Conservation (phyloP, 2,329 filamentous ascomycete species). For the Curvularia sp. region DNA sequence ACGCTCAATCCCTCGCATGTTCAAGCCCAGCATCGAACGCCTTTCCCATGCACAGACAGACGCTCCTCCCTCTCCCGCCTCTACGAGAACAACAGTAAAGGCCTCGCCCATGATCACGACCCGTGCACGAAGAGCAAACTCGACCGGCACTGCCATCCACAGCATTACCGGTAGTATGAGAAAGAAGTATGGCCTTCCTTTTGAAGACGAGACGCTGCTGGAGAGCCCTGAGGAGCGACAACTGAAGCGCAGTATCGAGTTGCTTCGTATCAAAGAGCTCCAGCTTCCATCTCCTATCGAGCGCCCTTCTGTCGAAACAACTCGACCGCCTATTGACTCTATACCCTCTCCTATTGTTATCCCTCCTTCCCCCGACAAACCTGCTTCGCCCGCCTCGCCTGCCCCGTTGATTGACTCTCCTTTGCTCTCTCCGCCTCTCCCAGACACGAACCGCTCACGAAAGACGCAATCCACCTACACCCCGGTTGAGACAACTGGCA, state of each 20-base stretch:
- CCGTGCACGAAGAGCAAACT: constrained; percentile 44
- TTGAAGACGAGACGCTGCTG: constrained; percentile 36
- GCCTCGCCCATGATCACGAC: constrained; percentile 34
- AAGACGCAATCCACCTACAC: constrained; percentile 15
- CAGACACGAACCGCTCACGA: neutral
- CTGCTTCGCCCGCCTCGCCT: constrained; percentile 10
- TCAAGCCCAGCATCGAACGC: constrained; percentile 35
- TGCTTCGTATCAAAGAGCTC: constrained; percentile 44
- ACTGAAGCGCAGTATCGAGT: constrained; percentile 40
- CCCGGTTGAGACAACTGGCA: constrained; percentile 43
- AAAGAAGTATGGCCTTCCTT: constrained; percentile 38
- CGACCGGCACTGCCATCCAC: constrained; percentile 39
- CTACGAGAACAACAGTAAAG: constrained; percentile 25
- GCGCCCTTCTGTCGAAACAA: constrained; percentile 12
- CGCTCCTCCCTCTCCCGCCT: constrained; percentile 28
- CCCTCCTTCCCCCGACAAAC: constrained; percentile 19
- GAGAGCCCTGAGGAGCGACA: constrained; percentile 46
- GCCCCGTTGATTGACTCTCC: constrained; percentile 21
- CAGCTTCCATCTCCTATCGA: constrained; percentile 27
- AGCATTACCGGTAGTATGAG: constrained; percentile 38
- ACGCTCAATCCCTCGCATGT: constrained; percentile 40
- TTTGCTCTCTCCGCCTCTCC: constrained; percentile 22
- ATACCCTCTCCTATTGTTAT: constrained; percentile 26
- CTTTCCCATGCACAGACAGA: constrained; percentile 29
- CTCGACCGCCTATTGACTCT: constrained; percentile 2